phyloP scores from a whole-genome alignment of 495 filamentous ascomycete genomes.

The Wilcoxina mikolae region DNA sequence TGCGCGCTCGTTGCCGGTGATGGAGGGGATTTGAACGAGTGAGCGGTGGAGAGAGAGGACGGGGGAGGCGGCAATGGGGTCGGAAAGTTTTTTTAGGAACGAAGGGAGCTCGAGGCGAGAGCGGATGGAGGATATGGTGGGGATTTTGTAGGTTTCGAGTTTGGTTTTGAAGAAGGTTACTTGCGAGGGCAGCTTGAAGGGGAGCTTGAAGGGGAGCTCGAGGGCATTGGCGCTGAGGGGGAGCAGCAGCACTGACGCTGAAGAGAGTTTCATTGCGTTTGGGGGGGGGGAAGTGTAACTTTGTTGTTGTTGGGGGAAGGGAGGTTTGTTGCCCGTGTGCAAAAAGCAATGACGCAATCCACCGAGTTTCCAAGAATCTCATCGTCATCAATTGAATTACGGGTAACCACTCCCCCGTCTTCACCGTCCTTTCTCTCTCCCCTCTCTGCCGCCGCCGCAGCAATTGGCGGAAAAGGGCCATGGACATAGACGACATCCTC shows the following conservation, averaged over 20 bases:
- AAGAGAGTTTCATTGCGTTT: slow-evolving; percentile 15
- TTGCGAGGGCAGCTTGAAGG: neutral
- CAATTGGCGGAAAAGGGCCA: no score
- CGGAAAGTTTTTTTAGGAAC: slow-evolving; percentile 23
- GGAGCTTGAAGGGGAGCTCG: slow-evolving; percentile 19
- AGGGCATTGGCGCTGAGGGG: slow-evolving; percentile 12
- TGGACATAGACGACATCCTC: slow-evolving; percentile 77
- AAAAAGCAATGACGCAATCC: no score
- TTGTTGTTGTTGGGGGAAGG: neutral
- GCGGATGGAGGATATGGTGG: slow-evolving; percentile 1
- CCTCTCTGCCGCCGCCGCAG: neutral
- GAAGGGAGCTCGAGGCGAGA: slow-evolving; percentile 15
- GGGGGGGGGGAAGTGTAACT: no score
- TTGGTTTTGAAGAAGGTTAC: no score
- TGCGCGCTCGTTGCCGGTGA: slow-evolving; percentile 56
- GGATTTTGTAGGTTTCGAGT: slow-evolving; percentile 13
- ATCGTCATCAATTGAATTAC: no score
- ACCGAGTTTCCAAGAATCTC: no score
- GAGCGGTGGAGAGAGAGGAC: slow-evolving; percentile 66
- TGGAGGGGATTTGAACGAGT: slow-evolving; percentile 60
- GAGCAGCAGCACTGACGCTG: slow-evolving; percentile 12
- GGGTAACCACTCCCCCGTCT: no score
- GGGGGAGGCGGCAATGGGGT: slow-evolving; percentile 21
- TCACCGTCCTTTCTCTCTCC: no score
- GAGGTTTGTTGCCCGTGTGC: no score